Percentiles rank a stretch among this genome's conserved stretches.
Evolutionary conservation across 805 yeast genomes (phyloP).

Genomic region (Wickerhamiella occidentalis): DNA sequence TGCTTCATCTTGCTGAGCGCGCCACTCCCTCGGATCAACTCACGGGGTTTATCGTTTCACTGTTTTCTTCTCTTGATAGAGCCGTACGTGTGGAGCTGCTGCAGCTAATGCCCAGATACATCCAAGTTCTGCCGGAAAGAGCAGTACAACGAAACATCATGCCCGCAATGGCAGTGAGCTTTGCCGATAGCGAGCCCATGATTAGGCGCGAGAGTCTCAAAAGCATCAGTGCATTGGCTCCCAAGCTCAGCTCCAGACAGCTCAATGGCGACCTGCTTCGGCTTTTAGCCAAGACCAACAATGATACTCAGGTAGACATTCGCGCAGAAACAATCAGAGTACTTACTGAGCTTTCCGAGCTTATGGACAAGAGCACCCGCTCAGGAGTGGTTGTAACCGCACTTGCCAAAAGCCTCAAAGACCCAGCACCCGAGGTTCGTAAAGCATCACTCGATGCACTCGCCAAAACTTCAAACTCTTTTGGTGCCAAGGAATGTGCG

Average conservation of each 20-base stretch:
- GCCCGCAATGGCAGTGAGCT: constrained; percentile 60
- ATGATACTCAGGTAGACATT: constrained; percentile 62
- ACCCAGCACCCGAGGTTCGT: constrained; percentile 63
- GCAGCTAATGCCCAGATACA: constrained; percentile 45
- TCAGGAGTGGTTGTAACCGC: constrained; percentile 78
- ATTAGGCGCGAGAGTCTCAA: constrained; percentile 71
- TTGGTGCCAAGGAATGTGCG: constrained; percentile 64
- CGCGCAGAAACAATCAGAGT: constrained; percentile 65
- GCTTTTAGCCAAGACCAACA: constrained; percentile 68
- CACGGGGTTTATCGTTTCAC: constrained; percentile 46
- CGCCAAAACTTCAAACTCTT: constrained; percentile 47
- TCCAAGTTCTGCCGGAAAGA: constrained; percentile 38
- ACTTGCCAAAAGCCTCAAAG: constrained; percentile 68
- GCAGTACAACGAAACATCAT: constrained; percentile 63
- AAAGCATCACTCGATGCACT: constrained; percentile 68
- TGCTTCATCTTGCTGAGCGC: constrained; percentile 27
- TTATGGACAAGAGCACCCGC: constrained; percentile 44
- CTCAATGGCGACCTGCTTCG: constrained; percentile 76
- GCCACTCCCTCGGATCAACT: constrained; percentile 36
- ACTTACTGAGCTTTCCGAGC: constrained; percentile 50
- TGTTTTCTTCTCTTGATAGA: constrained; percentile 60
- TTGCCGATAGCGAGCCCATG: constrained; percentile 71
- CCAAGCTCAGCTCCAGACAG: constrained; percentile 62
- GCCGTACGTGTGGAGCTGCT: constrained; percentile 63
- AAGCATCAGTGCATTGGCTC: constrained; percentile 45